These are phyloP conservation scores for Zelonia costaricensis DNA, from an alignment of 208 protist genomes.

Conservation along the genomic window DNA sequence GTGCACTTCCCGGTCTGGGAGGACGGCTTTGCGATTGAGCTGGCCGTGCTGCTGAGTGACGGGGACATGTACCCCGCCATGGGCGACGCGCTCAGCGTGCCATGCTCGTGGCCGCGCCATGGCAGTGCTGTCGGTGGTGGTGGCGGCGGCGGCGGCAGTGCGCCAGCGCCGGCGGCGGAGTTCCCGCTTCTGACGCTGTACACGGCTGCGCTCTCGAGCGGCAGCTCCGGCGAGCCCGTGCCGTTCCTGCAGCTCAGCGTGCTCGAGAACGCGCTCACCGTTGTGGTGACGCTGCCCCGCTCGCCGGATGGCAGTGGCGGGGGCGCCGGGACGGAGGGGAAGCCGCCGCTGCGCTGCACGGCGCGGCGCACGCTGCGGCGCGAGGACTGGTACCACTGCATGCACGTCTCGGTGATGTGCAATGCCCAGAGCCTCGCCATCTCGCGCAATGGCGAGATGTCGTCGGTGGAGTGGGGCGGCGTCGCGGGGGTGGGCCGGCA, in stretches of 20 bases:
- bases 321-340: neutral
- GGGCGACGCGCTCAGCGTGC: conserved; percentile 23
- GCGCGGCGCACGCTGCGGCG: conserved; percentile 18
- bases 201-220: neutral
- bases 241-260: conserved; percentile 31
- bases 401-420: conserved; percentile 36
- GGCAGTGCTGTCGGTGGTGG: too few relatives aligned
- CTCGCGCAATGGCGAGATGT: conserved; percentile 28
- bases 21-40: conserved; percentile 36
- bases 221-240: neutral
- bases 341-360: neutral
- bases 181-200: conserved; percentile 30
- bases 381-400: conserved; percentile 42
- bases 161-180: conserved; percentile 3
- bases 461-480: conserved; percentile 22
- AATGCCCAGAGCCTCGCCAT: conserved; percentile 26
- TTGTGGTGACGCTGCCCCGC: conserved; percentile 9
- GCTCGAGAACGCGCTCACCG: conserved; percentile 14
- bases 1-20: conserved; percentile 36
- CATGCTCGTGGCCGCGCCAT: conserved; percentile 24
- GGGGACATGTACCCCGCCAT: conserved; percentile 32
- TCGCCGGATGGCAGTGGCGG: neutral
- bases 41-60: conserved; percentile 28
- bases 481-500: conserved; percentile 10
- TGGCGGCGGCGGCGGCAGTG: conserved; percentile 7